Percentiles rank a stretch among this genome's conserved stretches.
Conservation (phyloP, 257 asterid genomes). For the Orobanche coerulescens region DNA sequence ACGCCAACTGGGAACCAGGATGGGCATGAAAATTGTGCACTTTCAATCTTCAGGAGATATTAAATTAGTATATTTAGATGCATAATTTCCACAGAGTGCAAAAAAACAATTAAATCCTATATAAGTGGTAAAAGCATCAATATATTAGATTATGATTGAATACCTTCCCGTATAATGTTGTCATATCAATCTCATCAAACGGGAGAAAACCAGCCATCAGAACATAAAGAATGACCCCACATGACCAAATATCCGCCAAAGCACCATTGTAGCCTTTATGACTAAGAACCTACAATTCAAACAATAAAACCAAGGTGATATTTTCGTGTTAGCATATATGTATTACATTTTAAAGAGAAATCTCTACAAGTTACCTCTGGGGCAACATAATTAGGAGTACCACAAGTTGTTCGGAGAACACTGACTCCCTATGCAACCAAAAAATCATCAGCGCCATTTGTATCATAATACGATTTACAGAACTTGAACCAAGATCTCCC, state of each 20-base stretch:
- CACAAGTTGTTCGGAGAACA: constrained; percentile 92
- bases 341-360: constrained; percentile 7
- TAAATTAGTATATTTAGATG: background rate
- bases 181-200: constrained; percentile 94
- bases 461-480: background rate
- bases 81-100: constrained; percentile 3
- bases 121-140: background rate
- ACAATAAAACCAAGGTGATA: constrained; percentile 15
- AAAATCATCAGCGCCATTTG: constrained; percentile 26
- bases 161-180: constrained; percentile 93
- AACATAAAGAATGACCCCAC: constrained; percentile 96
- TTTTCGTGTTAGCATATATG: background rate
- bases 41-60: constrained; percentile 66
- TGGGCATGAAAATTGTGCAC: constrained; percentile 83
- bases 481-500: constrained; percentile 48
- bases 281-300: constrained; percentile 66
- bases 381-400: constrained; percentile 98
- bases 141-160: constrained; percentile 8
- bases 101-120: constrained; percentile 1
- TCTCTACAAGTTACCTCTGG: constrained; percentile 63
- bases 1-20: constrained; percentile 97
- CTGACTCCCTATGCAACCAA: constrained; percentile 62
- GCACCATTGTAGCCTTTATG: constrained; percentile 98
- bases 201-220: constrained; percentile 96
- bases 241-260: constrained; percentile 93